Evolutionary conservation across 352 stramenopile species (phyloP).

Genomic region (Globisporangium middletonii): DNA sequence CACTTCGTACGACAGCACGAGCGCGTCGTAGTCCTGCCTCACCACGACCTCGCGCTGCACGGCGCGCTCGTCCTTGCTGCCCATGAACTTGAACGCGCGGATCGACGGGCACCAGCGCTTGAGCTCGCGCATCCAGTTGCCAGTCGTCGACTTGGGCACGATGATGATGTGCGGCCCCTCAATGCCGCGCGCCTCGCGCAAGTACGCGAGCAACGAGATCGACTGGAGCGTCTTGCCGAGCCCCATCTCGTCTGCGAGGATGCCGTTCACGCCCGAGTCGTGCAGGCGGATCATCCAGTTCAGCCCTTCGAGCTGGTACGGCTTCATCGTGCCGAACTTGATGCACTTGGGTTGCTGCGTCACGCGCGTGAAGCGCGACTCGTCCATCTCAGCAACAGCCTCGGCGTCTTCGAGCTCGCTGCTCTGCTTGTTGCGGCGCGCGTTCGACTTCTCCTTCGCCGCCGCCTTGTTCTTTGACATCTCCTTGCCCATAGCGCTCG

Average conservation of each 20-base stretch:
- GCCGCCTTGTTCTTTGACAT: conserved; percentile 53
- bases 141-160: conserved; percentile 96
- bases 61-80: conserved; percentile 92
- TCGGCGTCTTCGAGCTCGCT: conserved; percentile 66
- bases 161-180: conserved; percentile 98
- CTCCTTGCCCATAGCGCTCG: conserved; percentile 66
- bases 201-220: conserved; percentile 96
- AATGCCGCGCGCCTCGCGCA: conserved; percentile 91
- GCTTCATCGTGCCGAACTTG: conserved; percentile 86
- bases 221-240: conserved; percentile 97
- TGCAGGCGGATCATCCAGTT: conserved; percentile 95
- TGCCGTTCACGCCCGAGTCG: conserved; percentile 81
- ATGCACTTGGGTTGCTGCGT: conserved; percentile 79
- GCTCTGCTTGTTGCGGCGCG: conserved; percentile 48
- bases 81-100: conserved; percentile 96
- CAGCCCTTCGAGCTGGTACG: conserved; percentile 82
- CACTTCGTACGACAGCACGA: conserved; percentile 91
- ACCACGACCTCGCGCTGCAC: conserved; percentile 83
- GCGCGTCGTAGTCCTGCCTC: conserved; percentile 88
- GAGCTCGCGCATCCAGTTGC: conserved; percentile 99
- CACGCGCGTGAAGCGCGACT: conserved; percentile 74
- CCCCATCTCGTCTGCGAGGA: conserved; percentile 86
- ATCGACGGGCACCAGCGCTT: conserved; percentile 95
- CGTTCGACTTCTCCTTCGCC: conserved; percentile 32
- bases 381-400: conserved; percentile 68